These are phyloP conservation scores for Ogataea zsoltii DNA, from an alignment of 805 yeast species.

Conservation along the genomic window DNA sequence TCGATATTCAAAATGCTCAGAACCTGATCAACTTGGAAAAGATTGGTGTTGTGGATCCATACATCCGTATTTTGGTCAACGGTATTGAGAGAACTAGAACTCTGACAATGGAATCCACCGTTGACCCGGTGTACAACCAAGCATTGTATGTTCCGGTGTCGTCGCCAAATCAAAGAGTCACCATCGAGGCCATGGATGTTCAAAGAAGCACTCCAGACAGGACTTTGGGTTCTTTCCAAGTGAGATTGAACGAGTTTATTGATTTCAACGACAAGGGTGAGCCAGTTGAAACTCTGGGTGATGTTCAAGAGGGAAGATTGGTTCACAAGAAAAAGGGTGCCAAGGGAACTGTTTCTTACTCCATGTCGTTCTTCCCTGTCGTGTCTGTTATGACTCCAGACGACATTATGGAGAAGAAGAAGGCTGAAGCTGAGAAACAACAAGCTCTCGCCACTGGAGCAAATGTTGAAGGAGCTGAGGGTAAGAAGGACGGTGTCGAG, in stretches of 20 bases:
- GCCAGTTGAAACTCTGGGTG: constrained; percentile 58
- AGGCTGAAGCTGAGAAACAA: constrained; percentile 34
- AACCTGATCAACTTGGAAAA: constrained; percentile 82
- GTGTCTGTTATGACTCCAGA: constrained; percentile 76
- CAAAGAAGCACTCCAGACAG: constrained; percentile 80
- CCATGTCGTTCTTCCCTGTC: constrained; percentile 80
- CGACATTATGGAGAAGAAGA: constrained; percentile 53
- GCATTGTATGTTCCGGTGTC: constrained; percentile 79
- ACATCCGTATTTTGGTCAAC: constrained; percentile 75
- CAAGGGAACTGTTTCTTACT: constrained; percentile 75
- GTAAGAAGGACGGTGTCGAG: constrained; percentile 35
- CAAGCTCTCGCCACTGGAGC: constrained; percentile 25
- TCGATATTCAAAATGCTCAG: constrained; percentile 67
- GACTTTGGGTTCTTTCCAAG: constrained; percentile 78
- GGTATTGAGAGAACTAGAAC: constrained; percentile 80
- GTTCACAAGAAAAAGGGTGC: constrained; percentile 73
- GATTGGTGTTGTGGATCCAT: constrained; percentile 92
- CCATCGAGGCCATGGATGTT: constrained; percentile 91
- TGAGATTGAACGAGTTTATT: constrained; percentile 67
- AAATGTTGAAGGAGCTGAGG: constrained; percentile 16
- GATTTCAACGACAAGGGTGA: constrained; percentile 64
- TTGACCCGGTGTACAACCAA: constrained; percentile 85
- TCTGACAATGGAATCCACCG: constrained; percentile 58
- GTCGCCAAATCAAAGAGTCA: constrained; percentile 76
- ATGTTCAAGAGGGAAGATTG: constrained; percentile 60